These are phyloP conservation scores for Boletellus ananiceps DNA, from an alignment of 768 basidiomycete genomes.

Conservation along the genomic window DNA sequence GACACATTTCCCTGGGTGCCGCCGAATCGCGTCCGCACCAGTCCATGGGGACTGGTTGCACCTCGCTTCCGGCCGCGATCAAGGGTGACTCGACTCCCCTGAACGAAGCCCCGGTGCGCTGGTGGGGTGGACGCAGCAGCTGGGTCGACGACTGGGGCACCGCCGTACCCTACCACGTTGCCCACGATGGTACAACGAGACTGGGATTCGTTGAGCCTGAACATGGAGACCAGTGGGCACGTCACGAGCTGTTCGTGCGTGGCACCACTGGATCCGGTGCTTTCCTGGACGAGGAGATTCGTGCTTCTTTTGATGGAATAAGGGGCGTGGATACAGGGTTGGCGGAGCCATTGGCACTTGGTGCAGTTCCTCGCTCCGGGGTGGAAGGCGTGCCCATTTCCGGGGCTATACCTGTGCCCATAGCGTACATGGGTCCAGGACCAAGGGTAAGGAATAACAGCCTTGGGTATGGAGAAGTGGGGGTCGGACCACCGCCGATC, in stretches of 20 bases:
- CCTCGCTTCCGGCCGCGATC: neutral
- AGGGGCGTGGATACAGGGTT: neutral
- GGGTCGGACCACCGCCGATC: neutral
- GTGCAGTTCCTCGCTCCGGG: neutral
- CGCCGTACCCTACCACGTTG: neutral
- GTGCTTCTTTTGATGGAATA: conserved; percentile 13
- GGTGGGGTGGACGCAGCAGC: conserved; percentile 16
- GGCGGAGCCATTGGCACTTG: neutral
- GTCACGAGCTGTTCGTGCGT: conserved; percentile 6
- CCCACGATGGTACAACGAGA: neutral
- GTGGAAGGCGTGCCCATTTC: conserved; percentile 4
- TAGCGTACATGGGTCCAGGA: neutral
- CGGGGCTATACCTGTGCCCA: conserved; percentile 6
- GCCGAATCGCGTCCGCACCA: conserved; percentile 1
- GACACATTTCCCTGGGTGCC: conserved; percentile 8
- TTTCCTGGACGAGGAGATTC: conserved; percentile 21
- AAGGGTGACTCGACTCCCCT: conserved; percentile 12
- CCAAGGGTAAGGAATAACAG: neutral
- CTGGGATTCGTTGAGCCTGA: neutral
- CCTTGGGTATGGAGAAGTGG: neutral
- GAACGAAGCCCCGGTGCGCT: conserved; percentile 16
- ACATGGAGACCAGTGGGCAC: neutral
- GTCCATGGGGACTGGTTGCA: neutral
- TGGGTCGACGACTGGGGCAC: conserved; percentile 21
- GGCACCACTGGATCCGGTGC: neutral